Base-by-base conservation (phyloP, 768 basidiomycete genomes). In the Holtermannia corniformis region DNA sequence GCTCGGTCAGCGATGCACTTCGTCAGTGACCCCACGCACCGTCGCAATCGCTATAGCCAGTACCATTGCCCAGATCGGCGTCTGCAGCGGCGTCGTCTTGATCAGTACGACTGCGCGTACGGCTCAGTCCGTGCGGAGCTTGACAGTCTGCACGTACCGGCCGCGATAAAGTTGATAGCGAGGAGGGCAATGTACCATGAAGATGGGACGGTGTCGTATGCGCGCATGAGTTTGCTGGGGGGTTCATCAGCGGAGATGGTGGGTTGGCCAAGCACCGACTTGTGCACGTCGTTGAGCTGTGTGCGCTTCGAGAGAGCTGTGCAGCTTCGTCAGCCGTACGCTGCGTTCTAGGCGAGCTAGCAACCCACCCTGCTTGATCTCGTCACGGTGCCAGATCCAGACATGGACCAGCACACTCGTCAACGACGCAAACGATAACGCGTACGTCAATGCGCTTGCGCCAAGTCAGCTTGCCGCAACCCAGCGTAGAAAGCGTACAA, bases 41-140 rank as follows among this genome's bases (percentile, higher is more conserved):
- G 67, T 53, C n/a, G 67, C 67, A 13, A 74, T 65, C 0, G 58
- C 62, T 19, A 72, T 62, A 1, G 71, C 62, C 21, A 74, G 44
- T 0, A 67, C 42, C 21, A 74, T 46, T 4, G 65, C 63, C 73
- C 73, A 74, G 7, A 72, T 60, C 0, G 71, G 71, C 54, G 70
- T 72, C 54, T 74, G 69, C 22, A 71, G 56, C 11, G 70, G 70
- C 13, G 62, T 64, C 1, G 62, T 65, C 46, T 59, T 63, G 44
- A 72, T 68, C n/a, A 70, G 51, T 1, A 69, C 19, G 20, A 68
- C 70, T 68, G 45, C 20, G 25, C 20, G 16, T 13, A 42, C 4
- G 5, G 23, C 21, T 57, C 37, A 60, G 51, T 37, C 10, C n/a
- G 12, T 5, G 27, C 41, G 25, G 21, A 16, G 7, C 14, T 11